These are phyloP conservation scores for Coleophoma eucalyptorum DNA, from an alignment of 2,329 filamentous ascomycete species.

Conservation along the genomic window DNA sequence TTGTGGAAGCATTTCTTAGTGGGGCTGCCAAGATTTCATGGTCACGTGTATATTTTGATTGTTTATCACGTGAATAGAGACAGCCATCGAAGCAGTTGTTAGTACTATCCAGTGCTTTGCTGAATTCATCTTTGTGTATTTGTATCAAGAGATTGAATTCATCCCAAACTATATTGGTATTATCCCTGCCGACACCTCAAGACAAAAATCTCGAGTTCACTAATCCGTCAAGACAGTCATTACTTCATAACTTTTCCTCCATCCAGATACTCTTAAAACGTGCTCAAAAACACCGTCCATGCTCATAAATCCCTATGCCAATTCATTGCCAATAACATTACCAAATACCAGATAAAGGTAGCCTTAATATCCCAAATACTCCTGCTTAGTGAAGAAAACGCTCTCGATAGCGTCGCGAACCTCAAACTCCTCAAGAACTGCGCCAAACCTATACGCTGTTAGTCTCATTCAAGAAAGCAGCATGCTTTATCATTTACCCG, in stretches of 20 bases:
- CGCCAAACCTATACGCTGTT: constrained; percentile 51
- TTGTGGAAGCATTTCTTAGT: constrained; percentile 6
- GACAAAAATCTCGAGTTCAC: too few species aligned
- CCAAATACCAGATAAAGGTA: too few species aligned
- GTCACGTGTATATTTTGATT: not conserved
- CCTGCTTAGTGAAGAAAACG: constrained; percentile 20
- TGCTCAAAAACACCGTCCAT: too few species aligned
- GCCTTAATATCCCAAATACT: not conserved
- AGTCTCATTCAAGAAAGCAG: constrained; percentile 10
- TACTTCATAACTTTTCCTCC: not conserved
- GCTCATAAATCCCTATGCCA: too few species aligned
- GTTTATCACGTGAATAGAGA: too few species aligned
- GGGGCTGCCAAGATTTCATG: constrained; percentile 4
- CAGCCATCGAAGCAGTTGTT: too few species aligned
- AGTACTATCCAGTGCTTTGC: too few species aligned
- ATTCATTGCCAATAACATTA: too few species aligned
- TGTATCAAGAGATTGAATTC: too few species aligned
- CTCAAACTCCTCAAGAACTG: constrained; percentile 66
- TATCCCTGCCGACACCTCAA: too few species aligned
- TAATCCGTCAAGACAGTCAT: not conserved
- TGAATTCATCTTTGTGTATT: too few species aligned
- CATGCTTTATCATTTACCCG: constrained; percentile 59
- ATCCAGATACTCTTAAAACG: not conserved
- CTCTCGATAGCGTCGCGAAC: constrained; percentile 33
- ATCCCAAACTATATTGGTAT: too few species aligned